Evolutionary conservation across 306 rosid genomes (phyloP), one percentile per base, ranked within the genome.

Genomic region (Morella rubra): DNA sequence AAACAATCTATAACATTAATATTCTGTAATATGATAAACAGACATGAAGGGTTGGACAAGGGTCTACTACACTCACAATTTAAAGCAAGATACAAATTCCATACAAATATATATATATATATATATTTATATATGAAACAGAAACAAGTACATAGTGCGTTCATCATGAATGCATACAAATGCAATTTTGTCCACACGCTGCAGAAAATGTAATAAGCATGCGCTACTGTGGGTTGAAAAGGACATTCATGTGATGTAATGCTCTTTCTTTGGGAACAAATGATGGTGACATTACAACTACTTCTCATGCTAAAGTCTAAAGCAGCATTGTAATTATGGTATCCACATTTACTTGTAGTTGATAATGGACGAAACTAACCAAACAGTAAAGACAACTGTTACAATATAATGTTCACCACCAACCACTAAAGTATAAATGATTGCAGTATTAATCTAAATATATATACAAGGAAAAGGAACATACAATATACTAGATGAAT

Each of bases 261-360:
- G 72, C 27, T 50, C 46, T 69, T 59, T 68, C 66, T 61, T 51
- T 56, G 67, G 79, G 27, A 66, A 71, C 79, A 71, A 88, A 84
- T 83, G 91, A 88, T 81, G 74, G 96, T 74, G 92, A 92, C 89
- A 74, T 87, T 73, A 84, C 97, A 90, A 85, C 93, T 46, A 88
- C 96, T 88, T 85, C 81, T 70, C 81, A 73, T 85, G 77, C 86
- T 65, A 73, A 85, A 81, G 89, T 86, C 92, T 89, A 89, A 86
- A 83, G 85, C 76, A 82, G 79, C 80, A 78, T 79, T 44, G 52
- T 53, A 62, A 44, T 69, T 72, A 77, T 77, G 76, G 83, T 81
- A 47, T 71, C 80, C 77, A 70, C 83, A 84, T 73, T 81, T 81
- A 80, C 71, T 81, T 75, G 61, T 16, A 71, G 75, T 76, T 62